Conservation (phyloP, 441 rosid genomes). For the Erodium texanum region DNA sequence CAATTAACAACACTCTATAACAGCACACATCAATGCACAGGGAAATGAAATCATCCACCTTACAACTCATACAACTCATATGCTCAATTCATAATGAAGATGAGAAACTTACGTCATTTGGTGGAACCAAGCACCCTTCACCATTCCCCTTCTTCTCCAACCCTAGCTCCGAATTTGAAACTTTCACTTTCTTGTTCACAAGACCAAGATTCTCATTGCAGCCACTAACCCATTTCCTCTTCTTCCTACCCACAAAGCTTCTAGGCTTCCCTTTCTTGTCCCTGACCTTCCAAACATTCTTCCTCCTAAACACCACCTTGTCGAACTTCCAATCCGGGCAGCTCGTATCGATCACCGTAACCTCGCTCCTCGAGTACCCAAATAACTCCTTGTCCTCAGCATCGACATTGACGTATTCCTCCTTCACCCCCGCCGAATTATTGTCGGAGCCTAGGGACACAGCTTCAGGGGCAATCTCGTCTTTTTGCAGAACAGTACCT, state of each 20-base stretch:
- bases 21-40: neutral
- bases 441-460: constrained; percentile 32
- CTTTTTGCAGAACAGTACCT: neutral
- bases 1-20: too few relatives aligned
- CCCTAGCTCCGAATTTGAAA: constrained; percentile 21
- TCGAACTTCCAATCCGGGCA: constrained; percentile 67
- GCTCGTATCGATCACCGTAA: constrained; percentile 85
- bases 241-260: too few relatives aligned
- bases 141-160: neutral
- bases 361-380: constrained; percentile 84
- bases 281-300: constrained; percentile 71
- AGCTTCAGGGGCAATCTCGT: neutral
- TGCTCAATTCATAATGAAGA: too few relatives aligned
- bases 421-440: constrained; percentile 28
- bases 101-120: neutral
- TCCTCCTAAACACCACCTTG: constrained; percentile 58
- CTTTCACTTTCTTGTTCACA: constrained; percentile 44
- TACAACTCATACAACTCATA: too few relatives aligned
- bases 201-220: constrained; percentile 41
- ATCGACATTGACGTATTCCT: constrained; percentile 12
- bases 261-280: constrained; percentile 53
- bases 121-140: neutral
- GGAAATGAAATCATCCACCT: neutral
- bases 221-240: constrained; percentile 25
- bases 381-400: constrained; percentile 40